Evolutionary conservation across 1,139 yeast genomes (phyloP).

Genomic region (Torulaspora pretoriensis): DNA sequence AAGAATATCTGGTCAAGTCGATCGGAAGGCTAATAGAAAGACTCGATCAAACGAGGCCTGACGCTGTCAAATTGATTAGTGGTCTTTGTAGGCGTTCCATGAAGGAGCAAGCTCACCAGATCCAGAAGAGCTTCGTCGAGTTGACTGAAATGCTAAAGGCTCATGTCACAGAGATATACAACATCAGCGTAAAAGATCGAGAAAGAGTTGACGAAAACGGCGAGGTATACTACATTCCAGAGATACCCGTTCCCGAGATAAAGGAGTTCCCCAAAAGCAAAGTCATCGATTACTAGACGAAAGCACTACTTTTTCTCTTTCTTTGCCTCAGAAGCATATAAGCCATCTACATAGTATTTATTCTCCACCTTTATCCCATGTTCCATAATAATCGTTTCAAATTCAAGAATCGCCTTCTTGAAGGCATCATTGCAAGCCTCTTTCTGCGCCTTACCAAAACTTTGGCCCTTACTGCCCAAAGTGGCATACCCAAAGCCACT

Average conservation of each 20-base stretch:
- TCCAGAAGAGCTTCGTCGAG: conserved; percentile 65
- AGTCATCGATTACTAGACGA: conserved; percentile 49
- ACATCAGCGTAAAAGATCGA: conserved; percentile 76
- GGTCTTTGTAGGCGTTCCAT: conserved; percentile 68
- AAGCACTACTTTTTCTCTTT: conserved; percentile 5
- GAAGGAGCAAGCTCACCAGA: conserved; percentile 77
- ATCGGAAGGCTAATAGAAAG: conserved; percentile 86
- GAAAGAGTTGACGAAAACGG: conserved; percentile 90
- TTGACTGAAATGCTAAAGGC: conserved; percentile 52
- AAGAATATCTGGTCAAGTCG: conserved; percentile 85
- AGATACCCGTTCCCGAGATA: conserved; percentile 62
- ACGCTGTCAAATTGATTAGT: conserved; percentile 68
- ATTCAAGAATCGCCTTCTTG: conserved; percentile 30
- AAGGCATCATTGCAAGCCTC: conserved; percentile 33
- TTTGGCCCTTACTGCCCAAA: conserved; percentile 27
- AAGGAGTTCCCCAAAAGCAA: conserved; percentile 54
- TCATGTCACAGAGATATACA: conserved; percentile 68
- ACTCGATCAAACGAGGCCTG: conserved; percentile 66
- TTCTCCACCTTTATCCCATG: conserved; percentile 29
- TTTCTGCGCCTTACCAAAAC: conserved; percentile 33
- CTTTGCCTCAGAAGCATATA: conserved; percentile 24
- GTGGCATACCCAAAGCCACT: conserved; percentile 31
- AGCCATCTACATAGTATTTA: conserved; percentile 33
- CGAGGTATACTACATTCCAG: conserved; percentile 68
- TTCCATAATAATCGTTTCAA: conserved; percentile 30